Evolutionary conservation across 257 asterid genomes (phyloP).

Genomic region (Nyctanthes arbortristis): DNA sequence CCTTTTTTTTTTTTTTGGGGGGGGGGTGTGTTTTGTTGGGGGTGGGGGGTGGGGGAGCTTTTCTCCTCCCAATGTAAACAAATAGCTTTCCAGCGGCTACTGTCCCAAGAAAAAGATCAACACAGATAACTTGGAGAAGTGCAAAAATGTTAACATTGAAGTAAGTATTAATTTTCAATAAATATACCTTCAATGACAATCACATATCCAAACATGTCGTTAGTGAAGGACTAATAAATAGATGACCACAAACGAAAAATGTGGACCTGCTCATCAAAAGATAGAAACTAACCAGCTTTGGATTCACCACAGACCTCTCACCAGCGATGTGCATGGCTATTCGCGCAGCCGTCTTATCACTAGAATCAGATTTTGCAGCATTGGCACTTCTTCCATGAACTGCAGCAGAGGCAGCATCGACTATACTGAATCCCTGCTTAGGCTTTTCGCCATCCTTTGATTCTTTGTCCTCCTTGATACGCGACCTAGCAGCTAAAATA

Average conservation of each 20-base stretch:
- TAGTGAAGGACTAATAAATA: conserved; percentile 5
- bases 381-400: conserved; percentile 98
- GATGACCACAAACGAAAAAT: conserved; percentile 13
- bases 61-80: not conserved
- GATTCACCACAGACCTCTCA: conserved; percentile 88
- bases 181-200: not conserved
- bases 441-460: conserved; percentile 47
- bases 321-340: conserved; percentile 98
- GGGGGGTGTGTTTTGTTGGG: too few relatives aligned
- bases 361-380: conserved; percentile 86
- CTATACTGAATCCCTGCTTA: conserved; percentile 80
- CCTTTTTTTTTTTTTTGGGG: too few relatives aligned
- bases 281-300: conserved; percentile 73
- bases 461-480: conserved; percentile 69
- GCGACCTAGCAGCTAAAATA: conserved; percentile 88
- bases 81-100: conserved; percentile 9
- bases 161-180: not conserved
- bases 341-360: conserved; percentile 91
- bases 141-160: not conserved
- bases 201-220: conserved; percentile 18
- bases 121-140: not conserved
- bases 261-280: not conserved
- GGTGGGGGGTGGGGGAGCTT: too few relatives aligned
- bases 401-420: conserved; percentile 99
- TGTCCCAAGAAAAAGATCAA: conserved; percentile 1